Conservation (phyloP, 805 yeast species). For the Lipomyces anomalus region DNA sequence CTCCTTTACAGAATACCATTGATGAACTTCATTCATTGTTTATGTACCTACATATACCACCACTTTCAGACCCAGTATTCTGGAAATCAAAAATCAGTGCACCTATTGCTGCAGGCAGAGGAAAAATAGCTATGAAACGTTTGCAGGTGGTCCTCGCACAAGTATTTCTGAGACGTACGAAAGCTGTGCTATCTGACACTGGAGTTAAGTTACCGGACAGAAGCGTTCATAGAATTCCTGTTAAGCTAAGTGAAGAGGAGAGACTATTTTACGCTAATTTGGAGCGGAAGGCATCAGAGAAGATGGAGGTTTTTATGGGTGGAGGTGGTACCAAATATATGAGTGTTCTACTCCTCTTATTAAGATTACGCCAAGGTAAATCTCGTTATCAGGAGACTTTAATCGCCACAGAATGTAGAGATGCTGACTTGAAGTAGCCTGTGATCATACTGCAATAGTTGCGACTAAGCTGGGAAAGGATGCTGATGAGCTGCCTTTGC, state of each 20-base stretch:
- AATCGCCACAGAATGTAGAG: too few relatives aligned
- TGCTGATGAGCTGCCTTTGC: not conserved
- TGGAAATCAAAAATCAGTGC: conserved; percentile 30
- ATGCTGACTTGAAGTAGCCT: too few relatives aligned
- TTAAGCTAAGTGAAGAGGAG: conserved; percentile 53
- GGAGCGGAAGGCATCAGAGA: conserved; percentile 37
- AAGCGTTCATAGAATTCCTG: conserved; percentile 34
- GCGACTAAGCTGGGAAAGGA: conserved; percentile 35
- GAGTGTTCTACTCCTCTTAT: conserved; percentile 60
- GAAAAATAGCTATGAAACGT: conserved; percentile 25
- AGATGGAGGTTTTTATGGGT: conserved; percentile 35
- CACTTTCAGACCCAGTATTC: conserved; percentile 23
- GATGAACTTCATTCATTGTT: conserved; percentile 50
- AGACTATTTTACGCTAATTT: conserved; percentile 50
- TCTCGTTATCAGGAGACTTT: too few relatives aligned
- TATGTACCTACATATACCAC: conserved; percentile 35
- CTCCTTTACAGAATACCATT: conserved; percentile 55
- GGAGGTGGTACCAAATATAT: conserved; percentile 40
- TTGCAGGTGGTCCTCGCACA: conserved; percentile 30
- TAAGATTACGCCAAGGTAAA: conserved; percentile 67
- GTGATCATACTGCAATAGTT: conserved; percentile 23
- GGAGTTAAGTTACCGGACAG: conserved; percentile 40
- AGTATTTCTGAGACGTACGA: conserved; percentile 45
- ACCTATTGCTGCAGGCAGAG: conserved; percentile 27
- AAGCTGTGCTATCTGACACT: conserved; percentile 32